Evolutionary conservation across 2,329 filamentous ascomycete species (phyloP).

Genomic region (Xylariaceae sp.): DNA sequence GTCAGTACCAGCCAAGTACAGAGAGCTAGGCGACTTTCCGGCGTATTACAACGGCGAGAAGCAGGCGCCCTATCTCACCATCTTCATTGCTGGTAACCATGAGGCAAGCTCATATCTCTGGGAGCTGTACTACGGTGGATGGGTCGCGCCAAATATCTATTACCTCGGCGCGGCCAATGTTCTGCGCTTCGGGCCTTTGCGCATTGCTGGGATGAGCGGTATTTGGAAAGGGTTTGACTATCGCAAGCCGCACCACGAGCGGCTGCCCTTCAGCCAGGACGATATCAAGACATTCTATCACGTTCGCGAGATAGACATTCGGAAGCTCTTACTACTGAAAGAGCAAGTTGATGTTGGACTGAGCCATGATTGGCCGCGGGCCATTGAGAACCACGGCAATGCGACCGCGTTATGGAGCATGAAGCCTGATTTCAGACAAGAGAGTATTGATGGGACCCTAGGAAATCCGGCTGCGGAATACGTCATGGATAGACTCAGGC

Average conservation of each 20-base stretch:
- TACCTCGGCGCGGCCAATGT: slow-evolving; percentile 95
- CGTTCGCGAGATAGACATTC: slow-evolving; percentile 85
- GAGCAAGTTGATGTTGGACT: slow-evolving; percentile 90
- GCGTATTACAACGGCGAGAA: slow-evolving; percentile 86
- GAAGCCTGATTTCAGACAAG: slow-evolving; percentile 77
- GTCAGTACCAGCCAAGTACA: slow-evolving; percentile 88
- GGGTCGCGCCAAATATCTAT: slow-evolving; percentile 97
- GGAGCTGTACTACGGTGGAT: slow-evolving; percentile 95
- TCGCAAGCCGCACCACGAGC: slow-evolving; percentile 80
- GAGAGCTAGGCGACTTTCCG: slow-evolving; percentile 88
- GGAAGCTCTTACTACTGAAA: slow-evolving; percentile 84
- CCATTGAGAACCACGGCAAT: slow-evolving; percentile 81
- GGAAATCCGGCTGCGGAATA: slow-evolving; percentile 82
- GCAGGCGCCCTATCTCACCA: slow-evolving; percentile 83
- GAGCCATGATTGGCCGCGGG: slow-evolving; percentile 94
- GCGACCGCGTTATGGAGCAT: slow-evolving; percentile 68
- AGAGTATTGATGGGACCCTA: slow-evolving; percentile 76
- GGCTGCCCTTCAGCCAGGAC: slow-evolving; percentile 79
- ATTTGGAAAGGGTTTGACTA: slow-evolving; percentile 97
- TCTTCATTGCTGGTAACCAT: slow-evolving; percentile 95
- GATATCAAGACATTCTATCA: slow-evolving; percentile 89
- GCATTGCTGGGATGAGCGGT: slow-evolving; percentile 88
- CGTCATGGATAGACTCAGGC: slow-evolving; percentile 81
- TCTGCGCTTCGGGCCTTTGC: slow-evolving; percentile 79
- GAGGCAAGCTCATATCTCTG: slow-evolving; percentile 90